phyloP scores from a whole-genome alignment of 78 protist species.

The Mastigamoeba balamuthi region DNA sequence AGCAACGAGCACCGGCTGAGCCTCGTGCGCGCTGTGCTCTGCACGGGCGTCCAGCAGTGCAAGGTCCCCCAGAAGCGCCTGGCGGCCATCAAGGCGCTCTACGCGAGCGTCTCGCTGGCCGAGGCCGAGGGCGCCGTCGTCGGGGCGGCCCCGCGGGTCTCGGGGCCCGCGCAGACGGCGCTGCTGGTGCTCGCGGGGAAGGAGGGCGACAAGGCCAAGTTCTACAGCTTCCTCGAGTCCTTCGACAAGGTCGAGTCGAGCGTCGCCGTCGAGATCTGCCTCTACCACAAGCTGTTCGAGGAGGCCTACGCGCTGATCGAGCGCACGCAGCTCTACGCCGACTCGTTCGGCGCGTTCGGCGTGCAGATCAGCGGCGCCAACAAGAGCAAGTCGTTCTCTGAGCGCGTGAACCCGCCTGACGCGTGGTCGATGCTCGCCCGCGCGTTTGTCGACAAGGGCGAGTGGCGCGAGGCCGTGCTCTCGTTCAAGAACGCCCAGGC shows the following conservation, averaged over 20 bases:
- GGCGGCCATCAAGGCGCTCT: conserved; percentile 95
- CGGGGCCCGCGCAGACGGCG: conserved; percentile 88
- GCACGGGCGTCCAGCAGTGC: conserved; percentile 92
- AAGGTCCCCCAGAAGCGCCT: conserved; percentile 86
- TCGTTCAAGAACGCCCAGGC: conserved; percentile 69
- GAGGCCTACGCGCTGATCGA: conserved; percentile 97
- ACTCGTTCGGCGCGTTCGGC: conserved; percentile 86
- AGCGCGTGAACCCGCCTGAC: conserved; percentile 69
- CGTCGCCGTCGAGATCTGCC: conserved; percentile 90
- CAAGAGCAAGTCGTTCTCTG: conserved; percentile 94
- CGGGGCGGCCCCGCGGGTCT: conserved; percentile 76
- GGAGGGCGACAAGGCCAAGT: conserved; percentile 82
- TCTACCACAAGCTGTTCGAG: conserved; percentile 79
- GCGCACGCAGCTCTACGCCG: conserved; percentile 73
- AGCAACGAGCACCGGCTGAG: conserved; percentile 72
- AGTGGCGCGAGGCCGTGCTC: conserved; percentile 41
- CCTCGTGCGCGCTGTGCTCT: conserved; percentile 84
- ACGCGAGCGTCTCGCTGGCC: conserved; percentile 91
- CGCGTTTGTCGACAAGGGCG: conserved; percentile 77
- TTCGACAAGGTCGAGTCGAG: conserved; percentile 93
- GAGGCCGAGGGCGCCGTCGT: conserved; percentile 97
- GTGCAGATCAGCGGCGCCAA: conserved; percentile 63
- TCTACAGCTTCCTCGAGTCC: conserved; percentile 90
- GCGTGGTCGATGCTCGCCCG: conserved; percentile 86
- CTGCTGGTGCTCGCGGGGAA: conserved; percentile 96